Evolutionary conservation across 306 rosid species (phyloP), one percentile per base, ranked within the genome.

Genomic region (Trifolium fragiferum): DNA sequence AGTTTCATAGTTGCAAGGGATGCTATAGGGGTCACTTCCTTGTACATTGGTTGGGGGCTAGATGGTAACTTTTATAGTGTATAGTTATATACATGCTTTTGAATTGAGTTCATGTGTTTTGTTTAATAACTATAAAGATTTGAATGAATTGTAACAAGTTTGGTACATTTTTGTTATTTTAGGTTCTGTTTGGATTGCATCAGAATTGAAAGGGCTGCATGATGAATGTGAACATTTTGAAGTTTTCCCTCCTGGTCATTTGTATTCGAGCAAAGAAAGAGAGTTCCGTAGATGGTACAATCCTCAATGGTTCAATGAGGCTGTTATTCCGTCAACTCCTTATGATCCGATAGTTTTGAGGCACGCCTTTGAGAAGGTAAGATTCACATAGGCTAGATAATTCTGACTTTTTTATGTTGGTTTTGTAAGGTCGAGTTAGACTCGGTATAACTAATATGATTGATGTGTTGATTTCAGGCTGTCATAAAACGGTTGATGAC

Each of bases 1-100:
- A 95, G 92, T 77, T 92, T 92, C 82, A 74, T 95, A 49, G 98
- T 83, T 76, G 99, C 98, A 55, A 86, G 97, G 19, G 99, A 95
- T 87, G 97, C 99, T 10, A 90, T 92, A 7, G 98, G 99, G 11
- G 90, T 95, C 68, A 95, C 98, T 78, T 86, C 97, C 75, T 90
- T 95, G 57, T 95, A 95, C 73, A 89, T 95, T 77, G 99, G 99
- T 19, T 95, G 99, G 98, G 94, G 98, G 59, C 87, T 87, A 40
- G 97, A 95, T 82, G 98, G 98, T 92, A 90, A 76, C 20, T 18
- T 60, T 51, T n/a, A 20, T 54, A 18, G 6, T 2, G 8, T 21
- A 30, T 15, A 11, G 14, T 73, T 23, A 23, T 23, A 23, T 4
- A 30, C 6, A 30, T 4, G 33, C 4, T 3, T 30, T 30, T 30